Evolutionary conservation across 1,139 yeast genomes (phyloP).

Genomic region (Saccharomyces hybrid): DNA sequence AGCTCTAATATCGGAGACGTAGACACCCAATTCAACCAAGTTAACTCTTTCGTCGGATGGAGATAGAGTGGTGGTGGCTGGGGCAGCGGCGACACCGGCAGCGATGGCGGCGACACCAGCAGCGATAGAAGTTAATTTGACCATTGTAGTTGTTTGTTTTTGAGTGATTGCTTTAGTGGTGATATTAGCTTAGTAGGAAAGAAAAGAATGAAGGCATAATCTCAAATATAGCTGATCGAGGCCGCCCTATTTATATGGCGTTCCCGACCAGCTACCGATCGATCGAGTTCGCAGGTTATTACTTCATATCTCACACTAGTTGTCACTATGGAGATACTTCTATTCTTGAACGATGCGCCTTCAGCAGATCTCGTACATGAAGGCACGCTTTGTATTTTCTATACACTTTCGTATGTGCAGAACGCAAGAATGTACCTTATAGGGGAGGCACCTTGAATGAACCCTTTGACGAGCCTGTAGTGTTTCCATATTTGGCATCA

Average conservation of each 20-base stretch:
- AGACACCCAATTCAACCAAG: conserved; percentile 7
- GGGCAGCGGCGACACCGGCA: neutral
- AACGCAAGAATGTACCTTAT: no score
- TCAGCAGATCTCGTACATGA: no score
- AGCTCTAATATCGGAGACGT: conserved; percentile 5
- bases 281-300: neutral
- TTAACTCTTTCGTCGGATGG: conserved; percentile 5
- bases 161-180: neutral
- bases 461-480: no score
- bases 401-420: no score
- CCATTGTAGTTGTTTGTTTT: neutral
- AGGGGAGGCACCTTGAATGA: no score
- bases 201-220: no score
- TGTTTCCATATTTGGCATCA: no score
- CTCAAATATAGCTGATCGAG: no score
- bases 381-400: neutral
- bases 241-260: no score
- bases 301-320: neutral
- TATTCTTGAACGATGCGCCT: no score
- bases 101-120: neutral
- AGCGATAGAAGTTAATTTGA: neutral
- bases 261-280: neutral
- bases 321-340: neutral
- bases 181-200: no score
- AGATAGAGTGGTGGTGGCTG: conserved; percentile 5